Evolutionary conservation across 1,284 basidiomycete species (phyloP).

Genomic region (Chondrostereum purpureum): DNA sequence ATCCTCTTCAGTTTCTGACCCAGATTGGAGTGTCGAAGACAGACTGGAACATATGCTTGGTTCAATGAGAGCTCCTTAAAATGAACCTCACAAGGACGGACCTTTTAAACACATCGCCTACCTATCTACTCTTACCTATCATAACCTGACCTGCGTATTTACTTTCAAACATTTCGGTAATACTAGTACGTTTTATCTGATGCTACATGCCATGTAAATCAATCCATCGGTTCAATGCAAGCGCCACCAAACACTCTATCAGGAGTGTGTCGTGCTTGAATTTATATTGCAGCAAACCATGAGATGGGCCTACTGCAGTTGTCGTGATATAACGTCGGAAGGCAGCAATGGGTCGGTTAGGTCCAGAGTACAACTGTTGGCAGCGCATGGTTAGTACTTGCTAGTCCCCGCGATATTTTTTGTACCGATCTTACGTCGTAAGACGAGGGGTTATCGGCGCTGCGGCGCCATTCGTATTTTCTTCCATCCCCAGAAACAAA

Average conservation of each 20-base stretch:
- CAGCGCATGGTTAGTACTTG: too few relatives aligned
- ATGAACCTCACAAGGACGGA: constrained; percentile 18
- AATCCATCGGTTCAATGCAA: constrained; percentile 70
- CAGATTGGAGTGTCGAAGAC: constrained; percentile 70
- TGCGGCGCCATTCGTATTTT: constrained; percentile 58
- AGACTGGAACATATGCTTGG: constrained; percentile 69
- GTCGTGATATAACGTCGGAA: constrained; percentile 46
- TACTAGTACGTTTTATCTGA: too few relatives aligned
- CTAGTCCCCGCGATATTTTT: too few relatives aligned
- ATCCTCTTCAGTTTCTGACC: constrained; percentile 56
- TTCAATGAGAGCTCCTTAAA: constrained; percentile 36
- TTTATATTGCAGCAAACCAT: constrained; percentile 55
- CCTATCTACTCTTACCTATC: too few relatives aligned
- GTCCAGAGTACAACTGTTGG: constrained; percentile 38
- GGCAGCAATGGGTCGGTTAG: constrained; percentile 43
- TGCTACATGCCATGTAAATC: constrained; percentile 44
- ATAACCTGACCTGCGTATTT: too few relatives aligned
- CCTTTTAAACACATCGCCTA: constrained; percentile 4
- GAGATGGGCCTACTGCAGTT: constrained; percentile 56
- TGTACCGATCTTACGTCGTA: constrained; percentile 46
- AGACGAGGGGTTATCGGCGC: constrained; percentile 33
- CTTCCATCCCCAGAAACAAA: constrained; percentile 49
- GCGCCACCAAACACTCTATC: constrained; percentile 54
- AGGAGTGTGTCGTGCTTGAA: constrained; percentile 56
- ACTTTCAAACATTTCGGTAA: too few relatives aligned